Conservation (phyloP, 768 basidiomycete genomes). For the Tubosaeta sp. region DNA sequence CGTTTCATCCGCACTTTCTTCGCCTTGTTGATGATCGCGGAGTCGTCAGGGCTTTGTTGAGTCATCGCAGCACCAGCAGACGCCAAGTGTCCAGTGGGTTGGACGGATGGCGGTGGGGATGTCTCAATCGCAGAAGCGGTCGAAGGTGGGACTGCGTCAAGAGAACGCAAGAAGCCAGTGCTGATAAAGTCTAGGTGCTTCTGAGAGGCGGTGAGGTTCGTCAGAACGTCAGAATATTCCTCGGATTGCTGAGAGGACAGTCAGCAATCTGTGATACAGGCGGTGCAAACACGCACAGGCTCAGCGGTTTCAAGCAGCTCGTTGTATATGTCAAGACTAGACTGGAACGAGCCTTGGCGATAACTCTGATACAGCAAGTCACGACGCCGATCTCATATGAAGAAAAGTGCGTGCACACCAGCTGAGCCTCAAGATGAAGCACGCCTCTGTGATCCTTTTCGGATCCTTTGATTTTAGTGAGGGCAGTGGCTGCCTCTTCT, state of each 20-base stretch:
- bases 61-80: constrained; percentile 22
- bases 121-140: constrained; percentile 55
- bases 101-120: constrained; percentile 52
- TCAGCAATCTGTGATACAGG: constrained; percentile 3
- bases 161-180: constrained; percentile 57
- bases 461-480: constrained; percentile 45
- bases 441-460: constrained; percentile 54
- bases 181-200: constrained; percentile 82
- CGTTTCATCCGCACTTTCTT: constrained; percentile 59
- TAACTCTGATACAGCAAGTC: constrained; percentile 52
- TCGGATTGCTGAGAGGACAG: constrained; percentile 60
- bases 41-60: constrained; percentile 30
- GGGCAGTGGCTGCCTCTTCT: constrained; percentile 54
- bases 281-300: constrained; percentile 48
- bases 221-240: constrained; percentile 83
- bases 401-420: constrained; percentile 51
- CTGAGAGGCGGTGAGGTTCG: constrained; percentile 79
- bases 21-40: constrained; percentile 35
- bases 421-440: constrained; percentile 80
- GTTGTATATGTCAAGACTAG: constrained; percentile 74
- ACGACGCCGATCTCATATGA: constrained; percentile 15
- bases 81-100: constrained; percentile 26
- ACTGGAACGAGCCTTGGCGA: constrained; percentile 70
- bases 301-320: constrained; percentile 75
- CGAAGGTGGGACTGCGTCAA: constrained; percentile 56